Percentiles rank a stretch among this genome's conserved stretches.
Evolutionary conservation across 441 rosid genomes (phyloP).

Genomic region (Eugenia klotzschiana): DNA sequence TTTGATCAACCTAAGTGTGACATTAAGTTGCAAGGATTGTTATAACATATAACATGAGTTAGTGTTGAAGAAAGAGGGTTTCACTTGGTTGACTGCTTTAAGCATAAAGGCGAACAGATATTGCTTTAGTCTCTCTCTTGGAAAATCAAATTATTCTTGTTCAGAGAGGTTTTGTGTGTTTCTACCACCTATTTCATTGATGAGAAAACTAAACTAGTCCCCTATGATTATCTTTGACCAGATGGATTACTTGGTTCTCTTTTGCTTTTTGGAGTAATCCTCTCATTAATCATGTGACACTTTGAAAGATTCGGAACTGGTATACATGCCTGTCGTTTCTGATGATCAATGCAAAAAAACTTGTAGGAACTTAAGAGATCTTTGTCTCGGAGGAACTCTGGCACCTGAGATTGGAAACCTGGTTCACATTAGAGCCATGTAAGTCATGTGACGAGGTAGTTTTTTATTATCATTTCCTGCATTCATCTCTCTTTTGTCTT

Average conservation of each 20-base stretch:
- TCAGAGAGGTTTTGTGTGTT: background rate
- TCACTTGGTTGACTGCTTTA: background rate
- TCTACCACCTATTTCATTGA: background rate
- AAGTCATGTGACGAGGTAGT: background rate
- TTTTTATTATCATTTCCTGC: background rate
- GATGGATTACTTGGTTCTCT: background rate
- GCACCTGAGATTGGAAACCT: slow-evolving; percentile 25
- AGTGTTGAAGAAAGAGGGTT: background rate
- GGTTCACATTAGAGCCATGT: slow-evolving; percentile 31
- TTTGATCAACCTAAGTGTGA: background rate
- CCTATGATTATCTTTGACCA: background rate
- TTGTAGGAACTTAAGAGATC: slow-evolving; percentile 33
- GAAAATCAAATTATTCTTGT: background rate
- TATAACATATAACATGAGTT: background rate
- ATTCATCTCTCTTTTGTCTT: background rate
- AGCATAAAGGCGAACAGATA: background rate
- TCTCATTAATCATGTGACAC: background rate
- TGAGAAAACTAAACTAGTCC: background rate
- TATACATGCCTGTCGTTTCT: background rate
- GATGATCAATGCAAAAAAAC: background rate
- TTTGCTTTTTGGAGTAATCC: background rate
- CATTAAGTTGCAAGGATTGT: background rate
- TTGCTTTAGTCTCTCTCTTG: background rate
- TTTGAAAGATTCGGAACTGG: background rate
- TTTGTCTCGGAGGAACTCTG: slow-evolving; percentile 33